Evolutionary conservation across 1,284 basidiomycete genomes (phyloP), one percentile per base, ranked within the genome.

Genomic region (Abortiporus biennis): DNA sequence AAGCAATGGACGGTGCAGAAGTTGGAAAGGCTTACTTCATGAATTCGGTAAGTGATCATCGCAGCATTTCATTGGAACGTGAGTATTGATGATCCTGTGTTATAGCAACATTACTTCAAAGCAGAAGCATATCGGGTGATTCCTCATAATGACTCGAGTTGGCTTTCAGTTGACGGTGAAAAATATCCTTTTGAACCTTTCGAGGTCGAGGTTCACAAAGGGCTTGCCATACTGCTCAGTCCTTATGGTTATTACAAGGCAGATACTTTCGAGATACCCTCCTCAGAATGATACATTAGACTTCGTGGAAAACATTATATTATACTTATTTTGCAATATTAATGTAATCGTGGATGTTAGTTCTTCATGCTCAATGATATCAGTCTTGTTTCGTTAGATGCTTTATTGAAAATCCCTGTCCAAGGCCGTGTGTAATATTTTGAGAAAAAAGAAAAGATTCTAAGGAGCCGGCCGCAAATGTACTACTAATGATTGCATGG

Each of bases 131-230:
- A 87, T 57, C 76, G 82, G 20, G 71, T 87, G 21, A 84, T 82
- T 51, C 85, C 88, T 9, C 65, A 81, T 24, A 57, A 65, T 3
- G 43, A 63, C 16, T 69, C 75, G 24, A 81, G 80, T 2, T 65
- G 67, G 49, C 61, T 90, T 40, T 68, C 78, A 6, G 70, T 92
- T 44, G 94, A 98, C 56, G 94, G 94, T 13, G 94, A 98, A 65
- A 62, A 67, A 12, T 86, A 82, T 54, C 83, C 85, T 1, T 90
- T 89, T 54, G 74, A 83, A 52, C 76, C 83, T 43, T 93, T 85
- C 60, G 80, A 92, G 53, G 85, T 96, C 4, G 89, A 96, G 60
- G 80, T 90, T 4, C 78, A 90, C 51, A 71, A 73, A 19, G 74
- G 78, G 4, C 62, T 89, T 13, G 90, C 78, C 13, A 83, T 77